Conservation (phyloP, 345 rosid species). For the Rubroshorea leprosula region DNA sequence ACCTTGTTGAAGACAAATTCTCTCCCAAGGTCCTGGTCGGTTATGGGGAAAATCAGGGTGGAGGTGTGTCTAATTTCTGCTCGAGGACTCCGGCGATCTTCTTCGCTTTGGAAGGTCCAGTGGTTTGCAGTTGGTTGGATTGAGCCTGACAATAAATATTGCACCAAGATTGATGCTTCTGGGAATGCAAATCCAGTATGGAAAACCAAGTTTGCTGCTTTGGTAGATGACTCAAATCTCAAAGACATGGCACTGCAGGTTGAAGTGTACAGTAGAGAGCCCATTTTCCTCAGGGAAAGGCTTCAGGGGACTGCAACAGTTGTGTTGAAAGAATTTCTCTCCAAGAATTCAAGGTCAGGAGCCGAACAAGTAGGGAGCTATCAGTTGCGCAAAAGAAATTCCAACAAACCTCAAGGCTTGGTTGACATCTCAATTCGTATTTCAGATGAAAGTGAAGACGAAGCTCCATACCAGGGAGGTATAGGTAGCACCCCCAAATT, state of each 20-base stretch:
- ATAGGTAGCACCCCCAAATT: too few relatives aligned
- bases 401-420: slow-evolving; percentile 68
- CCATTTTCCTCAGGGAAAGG: slow-evolving; percentile 73
- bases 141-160: slow-evolving; percentile 76
- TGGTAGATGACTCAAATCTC: slow-evolving; percentile 42
- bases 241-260: slow-evolving; percentile 49
- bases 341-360: slow-evolving; percentile 28
- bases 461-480: background rate
- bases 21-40: slow-evolving; percentile 1
- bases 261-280: slow-evolving; percentile 80
- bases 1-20: slow-evolving; percentile 2
- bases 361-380: slow-evolving; percentile 67
- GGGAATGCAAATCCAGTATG: slow-evolving; percentile 67
- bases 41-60: slow-evolving; percentile 64
- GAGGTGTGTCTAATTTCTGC: slow-evolving; percentile 78
- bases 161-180: slow-evolving; percentile 68
- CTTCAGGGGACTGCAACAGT: slow-evolving; percentile 70
- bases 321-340: slow-evolving; percentile 60
- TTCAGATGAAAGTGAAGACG: slow-evolving; percentile 41
- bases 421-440: slow-evolving; percentile 65
- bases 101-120: slow-evolving; percentile 77
- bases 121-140: slow-evolving; percentile 95
- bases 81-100: slow-evolving; percentile 57
- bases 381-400: slow-evolving; percentile 63
- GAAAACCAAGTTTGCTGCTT: slow-evolving; percentile 70